Evolutionary conservation across 2,329 filamentous ascomycete species (phyloP).

Genomic region (Ascochyta rabiei): DNA sequence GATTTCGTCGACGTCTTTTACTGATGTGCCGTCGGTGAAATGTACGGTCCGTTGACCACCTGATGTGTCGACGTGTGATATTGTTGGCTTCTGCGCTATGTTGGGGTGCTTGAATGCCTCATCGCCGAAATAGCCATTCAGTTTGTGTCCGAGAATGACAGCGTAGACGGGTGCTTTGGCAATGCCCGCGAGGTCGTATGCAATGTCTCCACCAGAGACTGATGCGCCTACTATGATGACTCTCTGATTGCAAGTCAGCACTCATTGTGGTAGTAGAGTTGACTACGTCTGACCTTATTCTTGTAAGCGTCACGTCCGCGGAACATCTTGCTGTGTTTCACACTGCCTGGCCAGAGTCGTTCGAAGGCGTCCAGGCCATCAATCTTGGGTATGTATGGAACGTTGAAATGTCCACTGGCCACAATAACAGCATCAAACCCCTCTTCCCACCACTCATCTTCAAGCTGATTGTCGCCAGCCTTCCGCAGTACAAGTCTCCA

Average conservation of each 20-base stretch:
- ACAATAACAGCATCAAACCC: conserved; percentile 67
- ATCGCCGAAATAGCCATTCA: conserved; percentile 63
- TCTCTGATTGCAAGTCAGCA: conserved; percentile 47
- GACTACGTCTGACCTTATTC: conserved; percentile 49
- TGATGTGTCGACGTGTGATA: conserved; percentile 50
- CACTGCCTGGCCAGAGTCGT: conserved; percentile 54
- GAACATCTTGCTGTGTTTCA: conserved; percentile 63
- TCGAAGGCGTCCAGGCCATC: conserved; percentile 58
- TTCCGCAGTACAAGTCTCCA: conserved; percentile 59
- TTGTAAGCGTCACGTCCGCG: conserved; percentile 54
- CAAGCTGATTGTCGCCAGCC: conserved; percentile 25
- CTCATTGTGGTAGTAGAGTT: neutral
- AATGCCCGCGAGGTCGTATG: conserved; percentile 57
- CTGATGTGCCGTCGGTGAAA: conserved; percentile 61
- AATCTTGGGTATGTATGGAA: conserved; percentile 62
- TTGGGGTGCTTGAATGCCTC: conserved; percentile 65
- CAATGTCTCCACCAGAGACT: conserved; percentile 68
- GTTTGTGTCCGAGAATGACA: conserved; percentile 60
- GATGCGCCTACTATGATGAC: conserved; percentile 69
- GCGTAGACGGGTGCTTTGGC: conserved; percentile 58
- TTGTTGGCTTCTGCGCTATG: conserved; percentile 57
- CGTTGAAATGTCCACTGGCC: conserved; percentile 65
- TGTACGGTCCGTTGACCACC: conserved; percentile 55
- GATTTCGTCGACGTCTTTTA: conserved; percentile 64
- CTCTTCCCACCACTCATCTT: conserved; percentile 69